Conservation (phyloP, 2,329 filamentous ascomycete genomes). For the Fusarium redolens region DNA sequence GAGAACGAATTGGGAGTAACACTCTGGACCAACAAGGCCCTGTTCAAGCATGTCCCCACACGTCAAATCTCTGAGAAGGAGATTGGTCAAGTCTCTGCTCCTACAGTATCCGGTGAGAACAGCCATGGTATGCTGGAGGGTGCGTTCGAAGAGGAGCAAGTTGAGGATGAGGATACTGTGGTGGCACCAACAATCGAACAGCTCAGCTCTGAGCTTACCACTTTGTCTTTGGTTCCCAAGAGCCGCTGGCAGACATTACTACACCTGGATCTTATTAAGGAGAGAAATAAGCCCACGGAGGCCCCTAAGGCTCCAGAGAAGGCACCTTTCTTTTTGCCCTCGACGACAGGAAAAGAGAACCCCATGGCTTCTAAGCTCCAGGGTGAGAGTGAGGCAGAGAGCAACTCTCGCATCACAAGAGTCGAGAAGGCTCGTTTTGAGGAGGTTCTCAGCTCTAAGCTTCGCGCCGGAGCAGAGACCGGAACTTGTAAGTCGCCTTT, state of each 20-base stretch:
- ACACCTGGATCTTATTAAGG: slow-evolving; percentile 90
- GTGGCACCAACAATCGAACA: slow-evolving; percentile 75
- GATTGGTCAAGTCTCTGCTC: slow-evolving; percentile 72
- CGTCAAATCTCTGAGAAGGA: slow-evolving; percentile 84
- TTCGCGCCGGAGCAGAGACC: slow-evolving; percentile 64
- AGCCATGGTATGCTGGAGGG: slow-evolving; percentile 80
- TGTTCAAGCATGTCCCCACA: slow-evolving; percentile 91
- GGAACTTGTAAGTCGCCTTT: slow-evolving; percentile 68
- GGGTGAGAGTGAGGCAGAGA: slow-evolving; percentile 55
- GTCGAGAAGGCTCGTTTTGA: slow-evolving; percentile 69
- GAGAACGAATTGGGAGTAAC: slow-evolving; percentile 87
- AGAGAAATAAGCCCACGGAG: slow-evolving; percentile 94
- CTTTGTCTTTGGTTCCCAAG: slow-evolving; percentile 88
- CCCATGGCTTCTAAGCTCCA: slow-evolving; percentile 53
- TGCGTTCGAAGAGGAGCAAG: slow-evolving; percentile 71
- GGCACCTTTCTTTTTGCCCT: slow-evolving; percentile 93
- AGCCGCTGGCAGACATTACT: slow-evolving; percentile 94
- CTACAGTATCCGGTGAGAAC: slow-evolving; percentile 85
- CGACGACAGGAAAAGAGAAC: slow-evolving; percentile 62
- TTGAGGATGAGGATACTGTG: slow-evolving; percentile 65
- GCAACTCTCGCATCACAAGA: slow-evolving; percentile 74
- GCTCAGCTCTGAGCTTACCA: slow-evolving; percentile 84
- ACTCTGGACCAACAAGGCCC: slow-evolving; percentile 92
- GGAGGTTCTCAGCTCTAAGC: slow-evolving; percentile 67
- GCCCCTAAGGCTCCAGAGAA: slow-evolving; percentile 92